Evolutionary conservation across 2,329 filamentous ascomycete species (phyloP), one percentile per base, ranked within the genome.

Genomic region (Aspergillus ochraceus): DNA sequence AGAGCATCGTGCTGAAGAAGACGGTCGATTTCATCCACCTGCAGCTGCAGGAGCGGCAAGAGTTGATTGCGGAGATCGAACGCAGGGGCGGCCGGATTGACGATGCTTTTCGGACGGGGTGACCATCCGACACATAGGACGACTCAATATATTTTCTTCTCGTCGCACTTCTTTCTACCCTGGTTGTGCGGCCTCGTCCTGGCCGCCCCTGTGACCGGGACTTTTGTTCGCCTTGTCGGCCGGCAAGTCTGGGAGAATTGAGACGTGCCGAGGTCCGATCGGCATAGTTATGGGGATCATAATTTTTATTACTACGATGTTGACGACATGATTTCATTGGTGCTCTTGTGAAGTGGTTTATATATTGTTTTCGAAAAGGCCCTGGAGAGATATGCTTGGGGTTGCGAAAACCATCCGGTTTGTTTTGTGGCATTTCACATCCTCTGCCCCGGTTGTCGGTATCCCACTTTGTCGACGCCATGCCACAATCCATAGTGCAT

Each of bases 1-100:
- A 97, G 74, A 91, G 90, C 29, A 82, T 92, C 19, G 91, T 97
- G n/a, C 81, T 97, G 22, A 86, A 88, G 63, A 84, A 84, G 64
- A 90, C 88, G 0, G 85, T 90, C 30, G 86, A 88, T 14, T 89
- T 83, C 63, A 88, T 90, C 70, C 81, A 81, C 47, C 77, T 86
- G 61, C 81, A 88, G 70, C 75, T 91, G 9, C 77, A 81, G 52
- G 83, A 86, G 71, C 81, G 88, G 19, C 80, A 84, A 57, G 76
- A 79, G 24, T 75, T 91, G 58, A 79, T 90, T 55, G 77, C 81
- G 26, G 79, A 83, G 61, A 81, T 89, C 46, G 86, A 90, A 68
- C 80, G 79, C 52, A 78, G 80, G 14, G 86, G 87, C 14, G 86
- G 86, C 1, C 76, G 79, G 2, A 84, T 90, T 29, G 74, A 76